phyloP scores from a whole-genome alignment of 1,284 basidiomycete genomes.

The Leccinum subrobustum region DNA sequence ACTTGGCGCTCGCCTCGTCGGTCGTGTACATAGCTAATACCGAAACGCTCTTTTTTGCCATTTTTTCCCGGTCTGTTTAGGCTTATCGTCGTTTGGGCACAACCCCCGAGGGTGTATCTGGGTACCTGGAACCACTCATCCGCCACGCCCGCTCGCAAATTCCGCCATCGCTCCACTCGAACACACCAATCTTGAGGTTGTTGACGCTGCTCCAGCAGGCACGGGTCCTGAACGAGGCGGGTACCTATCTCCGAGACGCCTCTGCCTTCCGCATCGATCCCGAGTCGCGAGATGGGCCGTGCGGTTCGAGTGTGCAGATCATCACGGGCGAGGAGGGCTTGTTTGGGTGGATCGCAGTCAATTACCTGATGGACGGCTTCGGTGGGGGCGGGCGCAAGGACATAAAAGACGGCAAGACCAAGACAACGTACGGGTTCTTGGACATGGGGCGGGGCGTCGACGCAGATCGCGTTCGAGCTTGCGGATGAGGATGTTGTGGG shows the following conservation, averaged over 20 bases:
- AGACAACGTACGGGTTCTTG: slow-evolving; percentile 93
- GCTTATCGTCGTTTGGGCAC: slow-evolving; percentile 82
- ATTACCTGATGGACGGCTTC: slow-evolving; percentile 99
- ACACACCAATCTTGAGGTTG: slow-evolving; percentile 94
- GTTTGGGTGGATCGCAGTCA: slow-evolving; percentile 98
- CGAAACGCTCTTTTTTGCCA: not conserved
- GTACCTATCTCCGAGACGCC: slow-evolving; percentile 70
- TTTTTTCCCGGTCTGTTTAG: slow-evolving; percentile 40
- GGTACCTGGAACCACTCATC: slow-evolving; percentile 82
- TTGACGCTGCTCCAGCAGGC: slow-evolving; percentile 70
- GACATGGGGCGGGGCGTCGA: slow-evolving; percentile 99
- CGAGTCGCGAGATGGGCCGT: slow-evolving; percentile 67
- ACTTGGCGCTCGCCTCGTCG: not conserved
- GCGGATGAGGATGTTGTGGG: slow-evolving; percentile 45
- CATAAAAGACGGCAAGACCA: slow-evolving; percentile 28
- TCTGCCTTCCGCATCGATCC: slow-evolving; percentile 74
- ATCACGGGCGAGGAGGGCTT: slow-evolving; percentile 98
- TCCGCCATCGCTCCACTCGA: slow-evolving; percentile 78
- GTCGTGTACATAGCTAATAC: not conserved
- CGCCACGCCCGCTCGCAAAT: slow-evolving; percentile 84
- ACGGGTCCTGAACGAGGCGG: slow-evolving; percentile 73
- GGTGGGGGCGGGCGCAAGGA: slow-evolving; percentile 44
- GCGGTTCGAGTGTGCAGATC: slow-evolving; percentile 88
- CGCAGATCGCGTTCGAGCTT: slow-evolving; percentile 96
- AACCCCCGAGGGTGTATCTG: slow-evolving; percentile 65